Evolutionary conservation across 2,329 filamentous ascomycete species (phyloP).

Genomic region (Atkinsonella hypoxylon): DNA sequence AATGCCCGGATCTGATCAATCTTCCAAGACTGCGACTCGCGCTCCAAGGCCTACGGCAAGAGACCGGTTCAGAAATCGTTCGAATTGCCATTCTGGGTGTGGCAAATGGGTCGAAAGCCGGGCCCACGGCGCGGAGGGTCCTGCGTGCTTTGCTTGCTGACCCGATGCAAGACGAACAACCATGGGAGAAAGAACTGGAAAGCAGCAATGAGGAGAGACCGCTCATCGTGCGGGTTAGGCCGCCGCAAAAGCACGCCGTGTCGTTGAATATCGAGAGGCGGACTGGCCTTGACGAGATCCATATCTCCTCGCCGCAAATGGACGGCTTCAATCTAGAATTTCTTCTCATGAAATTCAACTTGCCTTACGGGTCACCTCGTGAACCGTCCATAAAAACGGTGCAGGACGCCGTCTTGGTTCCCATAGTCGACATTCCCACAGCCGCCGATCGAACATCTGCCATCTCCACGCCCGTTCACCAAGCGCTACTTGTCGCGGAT

Average conservation of each 20-base stretch:
- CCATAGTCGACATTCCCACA: constrained; percentile 58
- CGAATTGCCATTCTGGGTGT: constrained; percentile 46
- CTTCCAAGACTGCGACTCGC: constrained; percentile 62
- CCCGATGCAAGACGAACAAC: constrained; percentile 47
- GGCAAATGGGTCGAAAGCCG: constrained; percentile 23
- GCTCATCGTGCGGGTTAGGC: constrained; percentile 47
- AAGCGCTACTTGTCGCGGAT: constrained; percentile 60
- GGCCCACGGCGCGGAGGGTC: constrained; percentile 47
- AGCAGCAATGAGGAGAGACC: constrained; percentile 39
- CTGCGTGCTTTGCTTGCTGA: constrained; percentile 60
- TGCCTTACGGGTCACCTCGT: constrained; percentile 21
- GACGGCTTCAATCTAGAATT: constrained; percentile 54
- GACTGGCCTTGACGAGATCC: constrained; percentile 42
- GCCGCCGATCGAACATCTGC: constrained; percentile 51
- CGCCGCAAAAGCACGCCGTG: constrained; percentile 17
- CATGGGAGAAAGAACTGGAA: constrained; percentile 56
- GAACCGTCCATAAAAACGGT: constrained; percentile 28
- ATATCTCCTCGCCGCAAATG: constrained; percentile 50
- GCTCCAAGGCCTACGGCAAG: constrained; percentile 48
- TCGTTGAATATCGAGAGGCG: constrained; percentile 18
- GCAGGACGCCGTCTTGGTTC: constrained; percentile 61
- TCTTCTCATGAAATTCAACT: constrained; percentile 39
- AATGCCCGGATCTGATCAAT: constrained; percentile 50
- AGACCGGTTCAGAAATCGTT: constrained; percentile 43
- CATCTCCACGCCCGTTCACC: constrained; percentile 74